Base-by-base conservation (phyloP, 495 filamentous ascomycete genomes). In the Alectoria sarmentosa region DNA sequence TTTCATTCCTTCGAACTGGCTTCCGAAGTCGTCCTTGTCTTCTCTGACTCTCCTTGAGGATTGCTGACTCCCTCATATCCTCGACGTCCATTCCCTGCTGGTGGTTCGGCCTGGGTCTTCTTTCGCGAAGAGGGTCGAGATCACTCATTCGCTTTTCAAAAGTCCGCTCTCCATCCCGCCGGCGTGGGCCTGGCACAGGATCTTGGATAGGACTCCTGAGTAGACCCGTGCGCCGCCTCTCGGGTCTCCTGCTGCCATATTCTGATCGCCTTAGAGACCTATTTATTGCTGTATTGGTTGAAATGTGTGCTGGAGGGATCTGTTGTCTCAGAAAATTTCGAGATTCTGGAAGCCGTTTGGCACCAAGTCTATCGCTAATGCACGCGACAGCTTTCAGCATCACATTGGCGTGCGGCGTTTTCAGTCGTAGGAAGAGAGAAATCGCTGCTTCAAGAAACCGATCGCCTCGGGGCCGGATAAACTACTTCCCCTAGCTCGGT, bases 231-330 rank as follows among this genome's bases (percentile, higher is more conserved):
- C 30, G 42, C 36, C 44, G 10, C 23, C 46, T 56, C 37, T 55
- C 44, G 42, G 49, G 28, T 38, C 58, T 56, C 2, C n/a, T 21
- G 5, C 1, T 36, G 36, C 48, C 49, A 58, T 58, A 52, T 28
- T 59, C 60, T 30, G 67, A 64, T 58, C 42, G 64, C 37, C 67
- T 61, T 6, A 69, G 59, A 38, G 65, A 66, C 41, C 58, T 57
- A 30, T 69, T 66, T 44, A 69, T 69, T 58, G 67, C 67, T 58
- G 67, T 64, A 60, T 69, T 69, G 15, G 65, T 67, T 17, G 65
- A 67, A 38, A 65, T 58, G 48, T 28, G 23, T 8, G 41, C 15
- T 34, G 52, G 10, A 55, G n/a, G 15, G 11, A 21, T 21, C 28
- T 55, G 28, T n/a, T 30, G 52, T 15, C 42, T 42, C 46, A 28